These are phyloP conservation scores for Ostreobium quekettii DNA, from an alignment of 139 green algal species.

Conservation along the genomic window DNA sequence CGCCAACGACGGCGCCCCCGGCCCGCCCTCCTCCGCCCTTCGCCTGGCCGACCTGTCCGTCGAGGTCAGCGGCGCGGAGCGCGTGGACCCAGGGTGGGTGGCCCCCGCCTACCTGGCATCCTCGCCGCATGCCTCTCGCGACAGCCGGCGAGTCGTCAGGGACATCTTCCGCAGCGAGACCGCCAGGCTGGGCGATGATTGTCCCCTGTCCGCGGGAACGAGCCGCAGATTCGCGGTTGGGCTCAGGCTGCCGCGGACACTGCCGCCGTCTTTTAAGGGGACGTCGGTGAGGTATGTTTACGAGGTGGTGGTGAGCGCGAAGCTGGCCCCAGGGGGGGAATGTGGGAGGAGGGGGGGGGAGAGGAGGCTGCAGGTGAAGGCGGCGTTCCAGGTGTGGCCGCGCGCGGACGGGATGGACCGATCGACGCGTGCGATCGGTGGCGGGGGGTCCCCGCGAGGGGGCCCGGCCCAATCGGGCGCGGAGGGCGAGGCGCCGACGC, in stretches of 20 bases:
- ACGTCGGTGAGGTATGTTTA: constrained; percentile 14
- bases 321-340: not conserved
- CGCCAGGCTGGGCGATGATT: not conserved
- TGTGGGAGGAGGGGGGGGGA: not conserved
- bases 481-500: constrained; percentile 1
- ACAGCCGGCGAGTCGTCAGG: not conserved
- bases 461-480: no score
- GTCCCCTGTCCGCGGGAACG: not conserved
- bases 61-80: constrained; percentile 3
- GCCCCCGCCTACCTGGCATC: not conserved
- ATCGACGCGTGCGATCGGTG: not conserved
- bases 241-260: not conserved
- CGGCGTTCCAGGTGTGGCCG: constrained; percentile 1
- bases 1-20: not conserved
- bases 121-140: not conserved
- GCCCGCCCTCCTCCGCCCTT: no score
- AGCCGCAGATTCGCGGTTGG: constrained; percentile 2
- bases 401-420: not conserved
- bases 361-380: not conserved
- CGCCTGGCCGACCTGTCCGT: not conserved
- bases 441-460: not conserved
- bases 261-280: constrained; percentile 15
- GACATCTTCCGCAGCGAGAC: not conserved
- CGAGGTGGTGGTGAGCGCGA: not conserved
- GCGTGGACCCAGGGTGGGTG: constrained; percentile 11